Evolutionary conservation across 345 rosid genomes (phyloP), one percentile per base, ranked within the genome.

Genomic region (Populus davidiana): DNA sequence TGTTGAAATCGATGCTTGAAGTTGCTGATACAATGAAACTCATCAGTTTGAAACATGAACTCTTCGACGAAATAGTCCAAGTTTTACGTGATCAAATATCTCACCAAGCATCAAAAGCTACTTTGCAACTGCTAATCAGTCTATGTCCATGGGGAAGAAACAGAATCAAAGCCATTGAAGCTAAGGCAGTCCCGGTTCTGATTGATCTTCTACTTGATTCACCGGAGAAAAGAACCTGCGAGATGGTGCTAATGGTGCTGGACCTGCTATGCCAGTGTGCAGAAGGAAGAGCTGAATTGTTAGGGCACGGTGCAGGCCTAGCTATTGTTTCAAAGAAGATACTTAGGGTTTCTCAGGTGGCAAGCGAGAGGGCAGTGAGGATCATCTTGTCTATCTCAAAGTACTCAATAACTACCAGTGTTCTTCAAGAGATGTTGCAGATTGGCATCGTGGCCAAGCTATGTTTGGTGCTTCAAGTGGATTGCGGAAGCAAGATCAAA

Each of bases 131-230:
- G 4, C 79, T 91, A 0, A 21, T 80, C 5, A 80, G 70, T 38
- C 66, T 85, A 14, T 85, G 87, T 74, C 88, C 93, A 1, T 88
- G 91, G 96, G 92, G 92, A 11, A 79, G 90, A 65, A 91, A 88
- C 87, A 66, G 90, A 81, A 77, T 83, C 82, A 91, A 87, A 71
- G 91, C 91, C 1, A 81, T 83, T 0, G 86, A 83, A n/a, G 89
- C 83, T 1, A 83, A 88, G 1, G 85, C 78, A 2, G 80, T 88
- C 9, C 20, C 75, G 0, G 80, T 80, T 5, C 56, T 91, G 61
- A 50, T 86, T 13, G 89, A 87, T 76, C 83, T 88, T 33, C 90
- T 91, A n/a, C 81, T 91, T 3, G 83, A 90, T n/a, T 78, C 75
- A 2, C 52, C 78, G 0, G 86, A 86, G 31, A 81, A 67, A 73